These are phyloP conservation scores for Curvularia eragrostidis DNA, from an alignment of 2,329 filamentous ascomycete genomes.

Conservation along the genomic window DNA sequence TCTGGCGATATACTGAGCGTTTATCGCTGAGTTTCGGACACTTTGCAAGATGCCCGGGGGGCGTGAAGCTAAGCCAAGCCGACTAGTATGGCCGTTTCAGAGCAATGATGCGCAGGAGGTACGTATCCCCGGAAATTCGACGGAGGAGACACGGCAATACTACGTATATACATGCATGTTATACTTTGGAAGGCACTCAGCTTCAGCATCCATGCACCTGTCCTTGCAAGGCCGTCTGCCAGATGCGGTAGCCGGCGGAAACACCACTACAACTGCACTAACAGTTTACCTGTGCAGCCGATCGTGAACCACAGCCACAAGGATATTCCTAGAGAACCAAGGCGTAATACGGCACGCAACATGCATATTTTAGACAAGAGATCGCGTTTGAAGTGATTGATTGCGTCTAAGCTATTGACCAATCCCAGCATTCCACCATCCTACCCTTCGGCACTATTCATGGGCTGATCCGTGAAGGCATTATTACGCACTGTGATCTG, in stretches of 20 bases:
- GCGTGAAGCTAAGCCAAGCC: conserved; percentile 30
- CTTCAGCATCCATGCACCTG: neutral
- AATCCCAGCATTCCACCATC: too few species aligned
- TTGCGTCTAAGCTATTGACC: neutral
- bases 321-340: neutral
- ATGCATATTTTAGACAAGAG: neutral
- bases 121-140: conserved; percentile 16
- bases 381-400: neutral
- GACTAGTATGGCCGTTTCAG: conserved; percentile 41
- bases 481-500: conserved; percentile 1
- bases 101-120: conserved; percentile 33
- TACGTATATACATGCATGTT: too few species aligned
- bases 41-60: conserved; percentile 25
- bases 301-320: neutral
- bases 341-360: neutral
- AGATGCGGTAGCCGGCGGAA: conserved; percentile 6
- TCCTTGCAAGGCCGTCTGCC: neutral
- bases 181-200: neutral
- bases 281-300: neutral
- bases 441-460: neutral
- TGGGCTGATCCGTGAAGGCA: neutral
- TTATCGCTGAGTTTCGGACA: conserved; percentile 22
- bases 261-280: neutral
- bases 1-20: conserved; percentile 22
- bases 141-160: conserved; percentile 1